Percentiles rank a stretch among this genome's conserved stretches.
These are phyloP conservation scores for Mycena latifolia DNA, from an alignment of 768 basidiomycete genomes.

Conservation along the genomic window DNA sequence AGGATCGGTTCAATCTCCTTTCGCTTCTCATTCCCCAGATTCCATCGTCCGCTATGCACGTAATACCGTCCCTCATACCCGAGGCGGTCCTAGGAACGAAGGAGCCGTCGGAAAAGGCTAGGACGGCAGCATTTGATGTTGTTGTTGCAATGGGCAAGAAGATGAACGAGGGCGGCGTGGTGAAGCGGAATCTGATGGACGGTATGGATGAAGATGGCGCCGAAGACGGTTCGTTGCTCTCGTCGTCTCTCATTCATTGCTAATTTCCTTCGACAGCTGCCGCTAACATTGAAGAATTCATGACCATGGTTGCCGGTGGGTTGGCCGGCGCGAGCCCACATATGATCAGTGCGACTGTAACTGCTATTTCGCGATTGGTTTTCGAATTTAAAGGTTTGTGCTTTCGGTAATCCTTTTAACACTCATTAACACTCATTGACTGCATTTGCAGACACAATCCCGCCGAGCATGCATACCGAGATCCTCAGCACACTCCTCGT, in stretches of 20 bases:
- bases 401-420: background rate
- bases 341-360: conserved; percentile 98
- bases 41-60: conserved; percentile 78
- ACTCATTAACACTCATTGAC: background rate
- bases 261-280: conserved; percentile 51
- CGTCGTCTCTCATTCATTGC: conserved; percentile 16
- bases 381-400: conserved; percentile 94
- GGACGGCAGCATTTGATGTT: conserved; percentile 90
- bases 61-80: conserved; percentile 91
- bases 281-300: conserved; percentile 90
- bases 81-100: conserved; percentile 97
- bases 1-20: conserved; percentile 90
- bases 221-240: conserved; percentile 55
- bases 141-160: conserved; percentile 93
- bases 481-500: conserved; percentile 89
- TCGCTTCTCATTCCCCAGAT: conserved; percentile 75
- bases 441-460: conserved; percentile 63
- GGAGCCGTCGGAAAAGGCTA: conserved; percentile 94
- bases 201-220: conserved; percentile 84
- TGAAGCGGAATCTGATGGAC: conserved; percentile 81
- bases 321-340: conserved; percentile 94
- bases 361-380: conserved; percentile 91
- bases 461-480: conserved; percentile 81
- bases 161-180: conserved; percentile 89
- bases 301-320: conserved; percentile 97